A percentile compares a stretch with the other conserved stretches of the same genome.
phyloP scores from a whole-genome alignment of 2,329 filamentous ascomycete genomes.

The Magnaporthales sp. region DNA sequence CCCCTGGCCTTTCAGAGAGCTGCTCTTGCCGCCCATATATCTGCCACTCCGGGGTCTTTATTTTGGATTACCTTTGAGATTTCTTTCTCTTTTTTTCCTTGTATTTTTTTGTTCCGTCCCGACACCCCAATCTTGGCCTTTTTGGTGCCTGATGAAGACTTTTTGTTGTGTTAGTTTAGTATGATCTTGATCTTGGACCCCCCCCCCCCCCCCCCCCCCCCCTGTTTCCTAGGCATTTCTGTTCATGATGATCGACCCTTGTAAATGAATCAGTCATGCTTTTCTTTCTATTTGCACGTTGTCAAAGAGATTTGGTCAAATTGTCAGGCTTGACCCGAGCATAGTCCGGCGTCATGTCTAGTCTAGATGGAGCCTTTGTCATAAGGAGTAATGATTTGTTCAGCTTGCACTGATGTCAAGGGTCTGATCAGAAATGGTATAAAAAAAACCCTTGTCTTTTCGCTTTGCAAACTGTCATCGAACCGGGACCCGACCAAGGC shows the following conservation, averaged over 20 bases:
- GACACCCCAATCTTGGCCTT: not conserved
- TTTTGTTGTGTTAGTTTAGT: not conserved
- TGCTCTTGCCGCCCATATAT: conserved; percentile 29
- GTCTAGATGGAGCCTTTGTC: not conserved
- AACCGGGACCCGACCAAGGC: not conserved
- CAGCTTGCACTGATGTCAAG: not conserved
- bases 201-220: no score
- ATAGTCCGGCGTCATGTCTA: not conserved
- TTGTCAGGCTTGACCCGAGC: not conserved
- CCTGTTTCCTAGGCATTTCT: no score
- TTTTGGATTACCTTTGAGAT: not conserved
- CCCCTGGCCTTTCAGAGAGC: conserved; percentile 29
- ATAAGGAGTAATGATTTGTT: not conserved
- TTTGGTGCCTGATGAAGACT: not conserved
- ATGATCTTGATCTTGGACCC: no score
- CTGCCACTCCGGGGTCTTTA: not conserved
- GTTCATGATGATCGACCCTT: not conserved
- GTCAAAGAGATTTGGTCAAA: not conserved
- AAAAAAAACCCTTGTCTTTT: no score
- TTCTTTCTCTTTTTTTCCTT: conserved; percentile 3
- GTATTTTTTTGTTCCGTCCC: not conserved
- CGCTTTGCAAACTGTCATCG: not conserved
- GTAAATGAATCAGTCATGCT: not conserved
- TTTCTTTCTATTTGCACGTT: not conserved
- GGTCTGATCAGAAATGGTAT: not conserved